Evolutionary conservation across 192 early-diverging fungal genomes (phyloP), one percentile per base, ranked within the genome.

Genomic region (Linnemannia hyalina): DNA sequence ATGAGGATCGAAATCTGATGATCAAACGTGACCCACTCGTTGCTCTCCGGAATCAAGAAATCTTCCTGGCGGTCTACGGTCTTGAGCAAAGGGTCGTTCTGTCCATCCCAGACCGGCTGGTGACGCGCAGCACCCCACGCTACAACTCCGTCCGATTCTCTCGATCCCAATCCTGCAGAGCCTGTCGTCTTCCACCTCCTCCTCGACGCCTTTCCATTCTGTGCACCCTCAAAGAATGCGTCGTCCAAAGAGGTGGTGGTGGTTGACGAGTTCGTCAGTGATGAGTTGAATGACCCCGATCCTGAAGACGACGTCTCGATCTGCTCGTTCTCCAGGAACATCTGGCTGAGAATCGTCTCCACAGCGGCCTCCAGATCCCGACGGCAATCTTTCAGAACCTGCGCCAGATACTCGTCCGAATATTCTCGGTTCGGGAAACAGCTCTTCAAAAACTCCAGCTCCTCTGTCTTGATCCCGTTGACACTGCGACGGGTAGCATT

Each of bases 281-380:
- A n/a, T 6, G 84, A 86, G 35, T 74, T 3, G 6, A 74, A 47
- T 6, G 84, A 86, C 32, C 84, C 79, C n/a, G 79, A 86, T 29
- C 78, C 79, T 2, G 83, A 73, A 20, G 84, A 86, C 0, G 84
- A 86, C 15, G 79, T 81, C 72, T 86, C 84, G 10, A 86, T 42
- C 35, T 81, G 84, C 32, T 86, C 84, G 52, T 78, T 86, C 26
- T 86, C 84, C 80, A 86, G 65, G 68, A 86, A 86, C 80, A 86
- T 86, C 23, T 77, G 84, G 26, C 84, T 86, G 60, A 86, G 57
- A 35, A 86, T 86, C 52, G 70, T 55, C 15, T 86, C 84, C 40
- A 86, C 76, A 16, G 84, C 84, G 1, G 60, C 46, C 35, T 86
- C 84, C 35, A 86, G 42, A 38, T 86, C 79, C 20, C 68, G 26